Base-by-base conservation (phyloP, 169 alveolate species). In the Amoebophrya sp. region DNA sequence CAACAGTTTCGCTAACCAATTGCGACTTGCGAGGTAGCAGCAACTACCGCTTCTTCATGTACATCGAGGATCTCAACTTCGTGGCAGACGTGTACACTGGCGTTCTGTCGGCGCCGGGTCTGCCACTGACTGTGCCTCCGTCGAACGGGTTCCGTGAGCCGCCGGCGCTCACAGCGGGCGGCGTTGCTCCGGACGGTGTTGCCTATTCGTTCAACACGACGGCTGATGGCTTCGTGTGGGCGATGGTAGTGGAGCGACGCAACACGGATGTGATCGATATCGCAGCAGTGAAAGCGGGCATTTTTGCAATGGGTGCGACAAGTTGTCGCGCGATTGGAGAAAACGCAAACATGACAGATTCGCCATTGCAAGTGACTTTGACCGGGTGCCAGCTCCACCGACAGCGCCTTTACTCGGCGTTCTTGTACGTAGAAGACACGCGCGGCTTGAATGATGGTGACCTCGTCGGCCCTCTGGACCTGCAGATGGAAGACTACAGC, bases 241-340 rank as follows among this genome's bases (percentile, higher is more conserved):
- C 89, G 41, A 77, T 77, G 89, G 36, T 77, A 39, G 89, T 77
- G 39, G 6, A 24, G 89, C 41, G 2, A 24, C 10, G 2, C 3
- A 77, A 77, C 89, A 41, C 89, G 41, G 41, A n/a, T 26, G 39
- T 24, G 40, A 41, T 90, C 41, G 54, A 33, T 36, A 33, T 33
- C 53, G 89, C 76, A 0, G 89, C 92, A 40, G 89, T 90, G 47
- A 90, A 90, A 41, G 92, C 92, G 23, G 92, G 92, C n/a, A 90
- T 41, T 89, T 90, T 29, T 36, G 89, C 92, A 0, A 3, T 53
- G 41, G 92, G 92, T 18, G 92, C 55, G 38, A 65, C 89, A 47
- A 40, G 54, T 36, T 90, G 92, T 36, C 89, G 92, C 26, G 41
- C 41, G 39, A 33, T 77, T 26, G 89, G 41, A 14, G 89, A 0